phyloP scores from a whole-genome alignment of 306 rosid genomes.

The Lablab purpureus region DNA sequence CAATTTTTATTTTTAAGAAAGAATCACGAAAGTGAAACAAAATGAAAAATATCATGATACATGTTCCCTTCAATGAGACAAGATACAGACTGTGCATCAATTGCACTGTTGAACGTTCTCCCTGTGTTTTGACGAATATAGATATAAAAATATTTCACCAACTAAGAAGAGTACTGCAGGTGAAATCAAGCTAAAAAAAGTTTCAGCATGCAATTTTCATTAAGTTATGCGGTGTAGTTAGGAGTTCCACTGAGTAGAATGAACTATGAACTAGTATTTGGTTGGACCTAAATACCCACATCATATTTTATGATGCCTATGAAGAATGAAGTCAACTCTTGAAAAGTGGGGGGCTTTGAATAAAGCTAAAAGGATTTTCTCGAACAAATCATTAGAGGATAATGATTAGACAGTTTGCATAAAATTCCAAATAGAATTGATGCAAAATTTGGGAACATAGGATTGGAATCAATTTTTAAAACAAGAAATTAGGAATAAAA shows the following conservation, averaged over 20 bases:
- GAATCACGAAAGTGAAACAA: slow-evolving; percentile 15
- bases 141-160: slow-evolving; percentile 2
- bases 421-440: too few species aligned
- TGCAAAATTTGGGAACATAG: too few species aligned
- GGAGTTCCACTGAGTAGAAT: too few species aligned
- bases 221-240: not conserved
- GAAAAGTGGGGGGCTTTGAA: too few species aligned
- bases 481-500: too few species aligned
- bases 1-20: not conserved
- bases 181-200: not conserved
- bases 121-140: slow-evolving; percentile 13
- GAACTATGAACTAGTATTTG: too few species aligned
- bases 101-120: slow-evolving; percentile 1
- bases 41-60: not conserved
- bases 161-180: not conserved
- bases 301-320: slow-evolving; percentile 25
- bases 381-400: too few species aligned
- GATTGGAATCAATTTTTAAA: too few species aligned
- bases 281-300: not conserved
- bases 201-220: not conserved
- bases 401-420: too few species aligned
- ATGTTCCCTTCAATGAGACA: slow-evolving; percentile 20
- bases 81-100: slow-evolving; percentile 30
- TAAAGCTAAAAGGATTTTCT: too few species aligned
- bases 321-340: too few species aligned